Conservation (phyloP, 1,139 yeast genomes). For the Saccharomycopsis phalli region DNA sequence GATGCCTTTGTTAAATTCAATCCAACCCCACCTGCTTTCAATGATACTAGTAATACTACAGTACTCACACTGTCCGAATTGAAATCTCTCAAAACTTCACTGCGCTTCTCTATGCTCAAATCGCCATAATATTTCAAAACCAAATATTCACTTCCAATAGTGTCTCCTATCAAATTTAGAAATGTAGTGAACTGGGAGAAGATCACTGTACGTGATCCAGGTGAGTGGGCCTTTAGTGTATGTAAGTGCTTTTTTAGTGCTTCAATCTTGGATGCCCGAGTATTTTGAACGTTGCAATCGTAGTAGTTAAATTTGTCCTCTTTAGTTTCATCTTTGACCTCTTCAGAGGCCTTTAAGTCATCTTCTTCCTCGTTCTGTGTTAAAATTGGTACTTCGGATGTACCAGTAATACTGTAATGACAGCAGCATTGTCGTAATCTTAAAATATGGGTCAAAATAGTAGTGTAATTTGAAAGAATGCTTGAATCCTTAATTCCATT, state of each 20-base stretch:
- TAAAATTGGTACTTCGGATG: background rate
- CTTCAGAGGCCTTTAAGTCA: background rate
- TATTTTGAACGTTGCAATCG: background rate
- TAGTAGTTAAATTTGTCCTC: background rate
- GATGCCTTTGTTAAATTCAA: conserved; percentile 81
- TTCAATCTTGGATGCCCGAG: conserved; percentile 47
- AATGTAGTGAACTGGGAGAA: conserved; percentile 88
- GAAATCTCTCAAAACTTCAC: conserved; percentile 51
- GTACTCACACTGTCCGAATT: conserved; percentile 32
- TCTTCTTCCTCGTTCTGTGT: background rate
- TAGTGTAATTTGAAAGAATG: conserved; percentile 64
- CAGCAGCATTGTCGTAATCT: conserved; percentile 85
- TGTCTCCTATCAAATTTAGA: conserved; percentile 59
- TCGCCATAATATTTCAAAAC: conserved; percentile 77
- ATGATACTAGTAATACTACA: conserved; percentile 58
- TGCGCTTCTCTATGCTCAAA: conserved; percentile 57
- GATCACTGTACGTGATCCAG: conserved; percentile 48
- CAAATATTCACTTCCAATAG: too few species aligned
- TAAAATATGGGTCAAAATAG: conserved; percentile 74
- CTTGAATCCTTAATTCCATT: conserved; percentile 60
- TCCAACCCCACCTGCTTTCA: conserved; percentile 96
- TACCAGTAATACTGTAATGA: conserved; percentile 33
- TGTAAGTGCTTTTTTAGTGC: conserved; percentile 58
- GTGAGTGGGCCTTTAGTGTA: conserved; percentile 48
- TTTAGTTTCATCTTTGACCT: background rate